These are phyloP conservation scores for Kalmusia sp. DNA, from an alignment of 2,329 filamentous ascomycete species.

Conservation along the genomic window DNA sequence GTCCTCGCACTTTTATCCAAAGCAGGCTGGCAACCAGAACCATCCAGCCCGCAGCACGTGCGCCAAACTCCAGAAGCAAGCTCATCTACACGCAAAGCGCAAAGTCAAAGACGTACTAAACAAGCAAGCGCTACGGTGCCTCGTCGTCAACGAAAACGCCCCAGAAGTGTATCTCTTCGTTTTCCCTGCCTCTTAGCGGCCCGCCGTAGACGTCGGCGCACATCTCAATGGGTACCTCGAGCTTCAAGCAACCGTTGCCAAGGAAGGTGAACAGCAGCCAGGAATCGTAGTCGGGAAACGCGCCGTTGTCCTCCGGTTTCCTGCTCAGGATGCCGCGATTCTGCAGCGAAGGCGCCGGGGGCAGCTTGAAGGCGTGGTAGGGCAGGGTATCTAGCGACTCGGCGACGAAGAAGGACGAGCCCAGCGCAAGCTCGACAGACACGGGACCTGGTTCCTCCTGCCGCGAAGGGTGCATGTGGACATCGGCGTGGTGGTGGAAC, in stretches of 20 bases:
- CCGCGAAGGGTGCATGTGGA: neutral
- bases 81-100: constrained; percentile 25
- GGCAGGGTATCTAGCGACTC: constrained; percentile 44
- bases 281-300: constrained; percentile 43
- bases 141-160: constrained; percentile 44
- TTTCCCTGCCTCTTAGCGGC: constrained; percentile 36
- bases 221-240: constrained; percentile 47
- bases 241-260: constrained; percentile 42
- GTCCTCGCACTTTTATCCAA: constrained; percentile 31
- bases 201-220: constrained; percentile 44
- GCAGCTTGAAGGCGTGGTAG: constrained; percentile 43
- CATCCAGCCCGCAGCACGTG: constrained; percentile 17
- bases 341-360: constrained; percentile 37
- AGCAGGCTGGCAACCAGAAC: constrained; percentile 15
- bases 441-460: constrained; percentile 11
- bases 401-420: constrained; percentile 42
- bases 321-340: constrained; percentile 44
- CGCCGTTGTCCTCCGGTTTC: constrained; percentile 35
- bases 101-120: no score
- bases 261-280: constrained; percentile 48
- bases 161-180: constrained; percentile 45
- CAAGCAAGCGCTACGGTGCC: constrained; percentile 26
- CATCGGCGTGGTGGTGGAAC: constrained; percentile 31
- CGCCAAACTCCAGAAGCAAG: constrained; percentile 44
- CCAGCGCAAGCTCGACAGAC: constrained; percentile 41